Percentiles rank a stretch among this genome's conserved stretches.
Evolutionary conservation across 2,329 filamentous ascomycete genomes (phyloP).

Genomic region (Aspergillus oerlinghausenensis): DNA sequence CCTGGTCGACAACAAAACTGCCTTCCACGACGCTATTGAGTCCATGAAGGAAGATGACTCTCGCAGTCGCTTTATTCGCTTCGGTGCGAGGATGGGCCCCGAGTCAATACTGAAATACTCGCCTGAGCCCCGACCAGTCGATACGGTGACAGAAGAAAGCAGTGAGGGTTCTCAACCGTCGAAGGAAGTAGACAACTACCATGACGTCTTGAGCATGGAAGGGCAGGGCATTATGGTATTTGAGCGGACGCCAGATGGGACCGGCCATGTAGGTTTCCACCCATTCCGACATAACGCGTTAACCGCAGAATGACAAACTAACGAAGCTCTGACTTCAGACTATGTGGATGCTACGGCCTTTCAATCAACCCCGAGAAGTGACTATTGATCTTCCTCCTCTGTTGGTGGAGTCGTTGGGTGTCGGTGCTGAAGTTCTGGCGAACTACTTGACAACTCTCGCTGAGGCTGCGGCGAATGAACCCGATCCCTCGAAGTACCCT

Average conservation of each 20-base stretch:
- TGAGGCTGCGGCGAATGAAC: slow-evolving; percentile 72
- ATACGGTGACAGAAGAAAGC: slow-evolving; percentile 8
- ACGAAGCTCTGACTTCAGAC: slow-evolving; percentile 53
- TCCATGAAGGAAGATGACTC: slow-evolving; percentile 91
- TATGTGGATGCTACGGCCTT: slow-evolving; percentile 99
- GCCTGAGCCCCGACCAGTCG: slow-evolving; percentile 28
- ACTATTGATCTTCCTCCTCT: slow-evolving; percentile 89
- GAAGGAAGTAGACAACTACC: slow-evolving; percentile 39
- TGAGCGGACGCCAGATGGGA: slow-evolving; percentile 76
- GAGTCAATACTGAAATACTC: slow-evolving; percentile 59
- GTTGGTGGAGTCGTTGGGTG: slow-evolving; percentile 87
- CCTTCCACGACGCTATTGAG: slow-evolving; percentile 79
- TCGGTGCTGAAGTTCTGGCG: slow-evolving; percentile 89
- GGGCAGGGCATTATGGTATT: slow-evolving; percentile 99
- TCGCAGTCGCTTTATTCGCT: slow-evolving; percentile 82
- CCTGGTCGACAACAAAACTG: slow-evolving; percentile 71
- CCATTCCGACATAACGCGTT: background rate
- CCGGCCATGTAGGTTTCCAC: slow-evolving; percentile 72
- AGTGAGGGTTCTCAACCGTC: slow-evolving; percentile 28
- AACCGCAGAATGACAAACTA: slow-evolving; percentile 15
- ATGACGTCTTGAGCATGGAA: slow-evolving; percentile 71
- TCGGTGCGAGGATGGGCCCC: slow-evolving; percentile 66
- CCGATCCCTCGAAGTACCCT: slow-evolving; percentile 67
- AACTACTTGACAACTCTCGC: slow-evolving; percentile 87
- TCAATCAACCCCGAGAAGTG: slow-evolving; percentile 81